Conservation (phyloP, 2,329 filamentous ascomycete genomes). For the Tolypocladium endophyticum region DNA sequence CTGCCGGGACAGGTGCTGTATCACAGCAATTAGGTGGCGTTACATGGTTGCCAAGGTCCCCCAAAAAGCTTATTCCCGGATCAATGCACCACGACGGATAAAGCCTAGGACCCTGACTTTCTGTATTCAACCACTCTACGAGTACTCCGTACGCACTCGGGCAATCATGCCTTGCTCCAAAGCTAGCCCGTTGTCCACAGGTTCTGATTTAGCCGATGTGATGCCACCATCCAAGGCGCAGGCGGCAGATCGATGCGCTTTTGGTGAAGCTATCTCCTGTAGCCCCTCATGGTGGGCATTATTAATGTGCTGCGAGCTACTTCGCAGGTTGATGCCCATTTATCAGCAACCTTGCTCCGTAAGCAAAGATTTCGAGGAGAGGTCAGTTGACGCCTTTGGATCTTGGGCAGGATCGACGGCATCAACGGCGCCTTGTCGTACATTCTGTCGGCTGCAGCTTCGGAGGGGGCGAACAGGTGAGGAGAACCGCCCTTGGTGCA, state of each 20-base stretch:
- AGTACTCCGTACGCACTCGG: background rate
- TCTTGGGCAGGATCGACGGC: background rate
- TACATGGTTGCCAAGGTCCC: background rate
- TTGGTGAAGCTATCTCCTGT: no score
- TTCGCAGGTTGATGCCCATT: background rate
- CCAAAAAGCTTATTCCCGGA: background rate
- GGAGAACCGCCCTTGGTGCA: background rate
- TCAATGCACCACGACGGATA: background rate
- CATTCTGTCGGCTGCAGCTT: background rate
- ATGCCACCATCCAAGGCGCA: background rate
- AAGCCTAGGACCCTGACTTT: background rate
- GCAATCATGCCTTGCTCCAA: background rate
- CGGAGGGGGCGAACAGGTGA: background rate
- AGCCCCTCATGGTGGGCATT: conserved; percentile 9
- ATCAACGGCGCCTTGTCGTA: background rate
- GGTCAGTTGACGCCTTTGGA: background rate
- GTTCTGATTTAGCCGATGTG: background rate
- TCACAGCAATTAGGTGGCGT: background rate
- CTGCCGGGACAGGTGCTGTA: background rate
- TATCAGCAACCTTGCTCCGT: background rate
- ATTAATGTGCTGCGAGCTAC: background rate
- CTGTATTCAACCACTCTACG: background rate
- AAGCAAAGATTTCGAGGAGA: background rate
- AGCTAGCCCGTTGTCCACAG: background rate
- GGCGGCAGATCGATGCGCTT: background rate